Evolutionary conservation across 768 basidiomycete species (phyloP).

Genomic region (Russula emetica): DNA sequence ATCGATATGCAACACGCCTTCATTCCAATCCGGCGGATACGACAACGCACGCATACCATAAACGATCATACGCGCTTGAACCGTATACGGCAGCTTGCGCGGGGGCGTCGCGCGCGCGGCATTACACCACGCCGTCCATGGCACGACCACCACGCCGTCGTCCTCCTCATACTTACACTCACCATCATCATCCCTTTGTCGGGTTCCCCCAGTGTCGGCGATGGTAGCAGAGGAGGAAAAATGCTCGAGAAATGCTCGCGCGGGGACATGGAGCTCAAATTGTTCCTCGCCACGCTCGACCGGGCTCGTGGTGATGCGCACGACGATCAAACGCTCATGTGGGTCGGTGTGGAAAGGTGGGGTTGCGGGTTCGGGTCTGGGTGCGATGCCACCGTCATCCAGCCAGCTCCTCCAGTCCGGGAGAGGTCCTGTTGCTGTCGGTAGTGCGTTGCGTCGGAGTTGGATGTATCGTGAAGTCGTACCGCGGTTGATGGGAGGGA

Average conservation of each 20-base stretch:
- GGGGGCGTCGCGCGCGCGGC: not conserved
- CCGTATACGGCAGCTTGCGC: slow-evolving; percentile 1
- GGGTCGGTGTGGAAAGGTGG: slow-evolving; percentile 18
- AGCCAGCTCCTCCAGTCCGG: not conserved
- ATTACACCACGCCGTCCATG: slow-evolving; percentile 10
- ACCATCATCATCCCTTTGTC: not conserved
- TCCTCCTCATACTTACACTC: not conserved
- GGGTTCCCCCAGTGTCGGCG: not conserved
- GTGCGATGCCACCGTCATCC: not conserved
- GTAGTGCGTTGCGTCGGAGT: slow-evolving; percentile 14
- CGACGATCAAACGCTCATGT: slow-evolving; percentile 9
- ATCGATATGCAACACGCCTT: slow-evolving; percentile 9
- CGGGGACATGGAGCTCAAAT: slow-evolving; percentile 17
- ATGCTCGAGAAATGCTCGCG: not conserved
- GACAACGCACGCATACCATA: slow-evolving; percentile 17
- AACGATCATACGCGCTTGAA: slow-evolving; percentile 9
- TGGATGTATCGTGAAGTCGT: slow-evolving; percentile 15
- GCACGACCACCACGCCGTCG: not conserved
- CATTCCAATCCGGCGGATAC: slow-evolving; percentile 13
- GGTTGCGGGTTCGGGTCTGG: not conserved
- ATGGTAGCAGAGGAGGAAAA: not conserved
- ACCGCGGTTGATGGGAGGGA: slow-evolving; percentile 8
- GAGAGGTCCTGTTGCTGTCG: not conserved
- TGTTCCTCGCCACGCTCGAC: slow-evolving; percentile 16
- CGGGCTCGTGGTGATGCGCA: slow-evolving; percentile 14